A percentile compares a stretch with the other conserved stretches of the same genome.
These are phyloP conservation scores for Tagetes erecta DNA, from an alignment of 129 eudicot genomes.

Conservation along the genomic window DNA sequence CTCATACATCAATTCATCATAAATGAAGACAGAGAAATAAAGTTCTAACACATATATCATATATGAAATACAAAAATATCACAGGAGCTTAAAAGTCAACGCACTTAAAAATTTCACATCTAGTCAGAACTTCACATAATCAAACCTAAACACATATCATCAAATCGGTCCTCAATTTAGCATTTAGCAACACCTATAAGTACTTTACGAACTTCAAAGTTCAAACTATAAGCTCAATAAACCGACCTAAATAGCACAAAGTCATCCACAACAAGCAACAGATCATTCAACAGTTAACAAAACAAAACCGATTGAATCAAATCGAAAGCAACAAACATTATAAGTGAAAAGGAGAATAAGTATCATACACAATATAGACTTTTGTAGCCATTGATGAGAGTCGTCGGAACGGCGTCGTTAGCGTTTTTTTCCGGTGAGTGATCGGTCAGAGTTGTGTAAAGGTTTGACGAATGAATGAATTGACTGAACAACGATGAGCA, in stretches of 20 bases:
- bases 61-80: not conserved
- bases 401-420: not conserved
- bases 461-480: conserved; percentile 36
- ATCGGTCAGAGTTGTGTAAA: conserved; percentile 10
- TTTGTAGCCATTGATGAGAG: conserved; percentile 41
- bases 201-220: not conserved
- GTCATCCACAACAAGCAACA: conserved; percentile 7
- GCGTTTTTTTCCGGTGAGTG: conserved; percentile 21
- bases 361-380: conserved; percentile 43
- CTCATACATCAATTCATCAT: conserved; percentile 6
- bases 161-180: not conserved
- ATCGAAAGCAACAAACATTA: conserved; percentile 7
- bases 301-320: conserved; percentile 7
- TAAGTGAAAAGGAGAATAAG: not conserved
- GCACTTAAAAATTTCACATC: conserved; percentile 21
- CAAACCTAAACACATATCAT: conserved; percentile 11
- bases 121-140: not conserved
- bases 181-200: too few relatives aligned
- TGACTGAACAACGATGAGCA: conserved; percentile 34
- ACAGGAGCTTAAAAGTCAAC: not conserved
- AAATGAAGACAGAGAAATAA: conserved; percentile 4
- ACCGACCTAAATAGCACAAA: conserved; percentile 19
- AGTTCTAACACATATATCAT: conserved; percentile 6
- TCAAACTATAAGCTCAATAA: not conserved
- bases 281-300: not conserved